Base-by-base conservation (phyloP, 768 basidiomycete genomes). In the Russula olivacea region DNA sequence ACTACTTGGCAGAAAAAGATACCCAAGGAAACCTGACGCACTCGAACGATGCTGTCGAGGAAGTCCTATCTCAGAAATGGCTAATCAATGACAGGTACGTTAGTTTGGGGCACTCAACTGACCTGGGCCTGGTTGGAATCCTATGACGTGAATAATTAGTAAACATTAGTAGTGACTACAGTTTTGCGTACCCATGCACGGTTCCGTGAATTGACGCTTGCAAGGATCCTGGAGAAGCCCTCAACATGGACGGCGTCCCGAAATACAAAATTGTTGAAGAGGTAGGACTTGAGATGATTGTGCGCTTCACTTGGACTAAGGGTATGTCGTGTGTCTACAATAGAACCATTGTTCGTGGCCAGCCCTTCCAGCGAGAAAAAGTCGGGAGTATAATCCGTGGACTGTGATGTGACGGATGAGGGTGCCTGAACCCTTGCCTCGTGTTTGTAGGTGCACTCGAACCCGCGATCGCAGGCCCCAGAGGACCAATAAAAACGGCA, bases 121-220 rank as follows among this genome's bases (percentile, higher is more conserved):
- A 73, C 74, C 69, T 74, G 73, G 11, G 70, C 70, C 17, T 71
- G 67, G 25, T 73, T 70, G 10, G 66, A 61, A 52, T 61, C 67
- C 69, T 74, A 41, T 30, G 23, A 14, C 25, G 52, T 34, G 40
- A 45, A 12, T 15, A 1, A 38, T 12, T 10, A 30, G 47, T 55
- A 15, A 58, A 10, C 28, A 34, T 15, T 23, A 59, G 8, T 25
- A 9, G 30, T 12, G 28, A 21, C 6, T 17, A 38, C 4, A 17
- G 10, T 10, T n/a, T 25, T 12, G 49, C 71, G 11, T 56, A 72
- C 71, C 70, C 71, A 73, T 23, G 66, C 28, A 50, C 56, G 58
- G 40, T 71, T 71, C 17, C 66, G 47, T 32, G 65, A 64, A 52
- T 68, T 70, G 54, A 71, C 63, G 58, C 68, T 72, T 17, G 65